These are phyloP conservation scores for Boletus sp. DNA, from an alignment of 768 basidiomycete genomes.

Conservation along the genomic window DNA sequence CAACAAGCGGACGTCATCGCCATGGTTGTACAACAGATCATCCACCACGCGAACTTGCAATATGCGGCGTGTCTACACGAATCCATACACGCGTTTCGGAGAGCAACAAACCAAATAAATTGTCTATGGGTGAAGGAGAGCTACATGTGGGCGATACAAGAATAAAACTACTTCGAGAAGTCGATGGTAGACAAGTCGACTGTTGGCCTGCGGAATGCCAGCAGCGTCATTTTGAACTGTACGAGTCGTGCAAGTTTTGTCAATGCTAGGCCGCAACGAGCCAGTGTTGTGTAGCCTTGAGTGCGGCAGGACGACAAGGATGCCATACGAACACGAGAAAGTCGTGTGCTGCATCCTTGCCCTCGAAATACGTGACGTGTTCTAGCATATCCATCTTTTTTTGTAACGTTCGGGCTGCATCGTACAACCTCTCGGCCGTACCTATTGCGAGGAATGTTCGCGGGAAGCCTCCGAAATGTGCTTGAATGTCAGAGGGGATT, in stretches of 20 bases:
- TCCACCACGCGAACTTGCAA: too few species aligned
- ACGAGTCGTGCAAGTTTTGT: background rate
- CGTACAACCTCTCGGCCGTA: conserved; percentile 56
- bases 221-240: background rate
- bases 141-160: too few species aligned
- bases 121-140: too few species aligned
- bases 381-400: conserved; percentile 48
- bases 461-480: conserved; percentile 57
- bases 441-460: conserved; percentile 59
- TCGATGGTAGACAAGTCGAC: too few species aligned
- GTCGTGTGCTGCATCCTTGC: conserved; percentile 53
- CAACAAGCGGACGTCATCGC: too few species aligned
- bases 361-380: conserved; percentile 49
- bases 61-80: too few species aligned
- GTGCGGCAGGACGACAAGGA: conserved; percentile 49
- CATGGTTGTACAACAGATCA: too few species aligned
- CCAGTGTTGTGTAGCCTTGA: conserved; percentile 52
- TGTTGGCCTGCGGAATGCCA: too few species aligned
- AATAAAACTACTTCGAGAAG: too few species aligned
- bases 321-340: conserved; percentile 49
- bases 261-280: background rate
- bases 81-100: too few species aligned
- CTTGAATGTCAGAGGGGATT: conserved; percentile 30
- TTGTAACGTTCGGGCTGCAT: conserved; percentile 46
- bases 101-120: too few species aligned